Conservation (phyloP, 108 stramenopile genomes). For the Cylindrotheca closterium region DNA sequence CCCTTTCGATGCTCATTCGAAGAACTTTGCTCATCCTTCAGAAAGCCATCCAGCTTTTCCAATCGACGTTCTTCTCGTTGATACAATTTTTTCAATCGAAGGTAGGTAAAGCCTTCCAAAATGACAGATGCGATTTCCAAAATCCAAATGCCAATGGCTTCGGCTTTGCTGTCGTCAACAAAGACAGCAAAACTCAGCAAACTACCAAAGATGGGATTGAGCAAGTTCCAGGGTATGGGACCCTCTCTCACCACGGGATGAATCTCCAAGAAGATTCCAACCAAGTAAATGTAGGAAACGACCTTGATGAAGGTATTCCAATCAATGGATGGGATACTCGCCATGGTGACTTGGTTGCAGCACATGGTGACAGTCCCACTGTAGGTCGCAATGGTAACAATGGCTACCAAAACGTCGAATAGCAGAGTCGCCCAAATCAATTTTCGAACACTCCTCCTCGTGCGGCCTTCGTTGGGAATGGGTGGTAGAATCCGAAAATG, state of each 20-base stretch:
- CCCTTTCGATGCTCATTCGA: background rate
- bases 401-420: conserved; percentile 33
- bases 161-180: conserved; percentile 30
- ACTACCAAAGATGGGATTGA: conserved; percentile 40
- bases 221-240: conserved; percentile 25
- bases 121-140: conserved; percentile 29
- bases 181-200: conserved; percentile 42
- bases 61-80: conserved; percentile 1
- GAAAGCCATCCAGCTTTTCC: conserved; percentile 12
- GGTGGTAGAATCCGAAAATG: conserved; percentile 29
- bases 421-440: conserved; percentile 28
- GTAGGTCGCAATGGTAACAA: conserved; percentile 30
- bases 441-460: conserved; percentile 17
- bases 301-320: conserved; percentile 33
- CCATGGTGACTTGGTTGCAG: conserved; percentile 31
- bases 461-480: conserved; percentile 6
- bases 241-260: conserved; percentile 33
- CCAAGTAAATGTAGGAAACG: conserved; percentile 25
- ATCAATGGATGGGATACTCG: conserved; percentile 6
- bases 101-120: conserved; percentile 31
- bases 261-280: conserved; percentile 30
- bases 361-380: conserved; percentile 25
- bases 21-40: background rate
- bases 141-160: conserved; percentile 37
- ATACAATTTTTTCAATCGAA: conserved; percentile 15